These are phyloP conservation scores for Colletotrichum filicis DNA, from an alignment of 2,329 filamentous ascomycete species.

Conservation along the genomic window DNA sequence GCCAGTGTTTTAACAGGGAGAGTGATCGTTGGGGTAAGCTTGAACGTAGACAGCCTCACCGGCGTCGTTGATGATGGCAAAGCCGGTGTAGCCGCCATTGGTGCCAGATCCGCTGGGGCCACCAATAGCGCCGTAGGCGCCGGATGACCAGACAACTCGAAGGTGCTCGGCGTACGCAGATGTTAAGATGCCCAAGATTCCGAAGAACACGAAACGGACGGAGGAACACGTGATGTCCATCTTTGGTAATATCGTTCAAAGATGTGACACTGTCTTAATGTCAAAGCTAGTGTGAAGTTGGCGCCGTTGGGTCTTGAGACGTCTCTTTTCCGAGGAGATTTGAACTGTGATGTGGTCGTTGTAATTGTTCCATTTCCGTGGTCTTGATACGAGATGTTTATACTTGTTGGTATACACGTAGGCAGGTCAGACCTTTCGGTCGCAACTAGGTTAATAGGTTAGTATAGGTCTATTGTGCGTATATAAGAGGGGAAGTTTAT, in stretches of 20 bases:
- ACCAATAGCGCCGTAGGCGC: neutral
- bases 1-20: conserved; percentile 16
- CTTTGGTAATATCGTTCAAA: neutral
- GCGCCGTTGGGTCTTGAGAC: too few species aligned
- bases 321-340: neutral
- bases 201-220: neutral
- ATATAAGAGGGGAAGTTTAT: too few species aligned
- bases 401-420: too few species aligned
- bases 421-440: too few species aligned
- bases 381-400: neutral
- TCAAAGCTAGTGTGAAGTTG: neutral
- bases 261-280: neutral
- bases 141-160: conserved; percentile 12
- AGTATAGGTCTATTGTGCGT: too few species aligned
- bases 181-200: neutral
- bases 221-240: neutral
- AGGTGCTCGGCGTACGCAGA: conserved; percentile 7
- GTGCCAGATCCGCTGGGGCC: neutral
- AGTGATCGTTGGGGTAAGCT: neutral
- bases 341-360: neutral
- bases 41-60: conserved; percentile 17
- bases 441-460: too few species aligned
- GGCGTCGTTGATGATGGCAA: conserved; percentile 16
- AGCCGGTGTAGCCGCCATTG: conserved; percentile 6
- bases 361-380: neutral